A percentile compares a stretch with the other conserved stretches of the same genome.
Conservation (phyloP, 208 protist genomes). For the Leishmania tropica region DNA sequence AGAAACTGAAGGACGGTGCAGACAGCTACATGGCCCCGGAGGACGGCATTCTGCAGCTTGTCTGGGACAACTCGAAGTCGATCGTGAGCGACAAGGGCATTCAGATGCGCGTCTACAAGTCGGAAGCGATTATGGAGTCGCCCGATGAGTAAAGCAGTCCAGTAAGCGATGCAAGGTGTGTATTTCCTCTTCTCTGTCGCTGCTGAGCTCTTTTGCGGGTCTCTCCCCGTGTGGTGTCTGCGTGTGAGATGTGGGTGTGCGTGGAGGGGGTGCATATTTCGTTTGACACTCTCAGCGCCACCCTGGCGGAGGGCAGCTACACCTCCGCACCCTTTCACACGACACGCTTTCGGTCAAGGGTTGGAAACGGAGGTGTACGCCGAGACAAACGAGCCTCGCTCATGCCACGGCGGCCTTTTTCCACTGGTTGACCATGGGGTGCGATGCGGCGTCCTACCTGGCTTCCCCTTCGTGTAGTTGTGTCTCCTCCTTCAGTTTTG, state of each 20-base stretch:
- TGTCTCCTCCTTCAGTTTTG: neutral
- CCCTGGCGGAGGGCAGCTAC: neutral
- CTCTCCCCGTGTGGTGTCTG: neutral
- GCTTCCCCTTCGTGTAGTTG: neutral
- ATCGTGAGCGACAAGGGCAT: slow-evolving; percentile 53
- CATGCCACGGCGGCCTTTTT: neutral
- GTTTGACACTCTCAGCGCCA: neutral
- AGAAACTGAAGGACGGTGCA: slow-evolving; percentile 52
- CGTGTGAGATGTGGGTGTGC: neutral
- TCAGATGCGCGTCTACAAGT: slow-evolving; percentile 71
- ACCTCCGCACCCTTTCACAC: neutral
- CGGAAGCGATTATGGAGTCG: slow-evolving; percentile 22
- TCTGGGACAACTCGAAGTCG: slow-evolving; percentile 64
- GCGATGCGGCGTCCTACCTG: neutral
- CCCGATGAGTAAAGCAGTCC: neutral
- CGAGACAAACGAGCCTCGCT: neutral
- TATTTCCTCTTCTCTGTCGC: neutral
- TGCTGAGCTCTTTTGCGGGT: neutral
- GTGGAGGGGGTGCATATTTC: neutral
- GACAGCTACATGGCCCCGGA: slow-evolving; percentile 52
- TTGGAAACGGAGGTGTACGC: neutral
- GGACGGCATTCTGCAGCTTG: slow-evolving; percentile 54
- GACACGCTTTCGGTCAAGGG: neutral
- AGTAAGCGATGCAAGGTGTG: neutral
- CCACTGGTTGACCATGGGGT: neutral